phyloP scores from a whole-genome alignment of 1,139 yeast genomes.

The Debaryomyces robertsiae region DNA sequence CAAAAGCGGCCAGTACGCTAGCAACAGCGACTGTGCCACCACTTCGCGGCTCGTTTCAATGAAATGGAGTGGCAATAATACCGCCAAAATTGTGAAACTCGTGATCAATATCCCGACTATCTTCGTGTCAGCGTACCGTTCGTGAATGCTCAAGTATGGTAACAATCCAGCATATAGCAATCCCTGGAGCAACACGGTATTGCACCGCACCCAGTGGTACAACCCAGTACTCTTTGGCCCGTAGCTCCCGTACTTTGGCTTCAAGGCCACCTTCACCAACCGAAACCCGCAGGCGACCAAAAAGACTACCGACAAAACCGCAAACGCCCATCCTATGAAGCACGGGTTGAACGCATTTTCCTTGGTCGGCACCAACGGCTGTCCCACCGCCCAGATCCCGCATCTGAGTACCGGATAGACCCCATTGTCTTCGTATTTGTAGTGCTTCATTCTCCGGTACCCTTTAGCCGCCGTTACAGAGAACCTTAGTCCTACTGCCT shows the following conservation, averaged over 20 bases:
- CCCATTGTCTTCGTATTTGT: not conserved
- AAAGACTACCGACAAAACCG: constrained; percentile 8
- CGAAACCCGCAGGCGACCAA: constrained; percentile 3
- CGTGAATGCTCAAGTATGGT: constrained; percentile 24
- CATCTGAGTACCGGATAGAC: constrained; percentile 12
- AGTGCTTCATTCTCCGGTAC: no score
- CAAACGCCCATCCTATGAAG: constrained; percentile 29
- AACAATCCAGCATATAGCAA: constrained; percentile 23
- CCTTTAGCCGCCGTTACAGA: no score
- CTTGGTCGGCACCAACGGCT: constrained; percentile 27
- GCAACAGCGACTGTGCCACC: constrained; percentile 35
- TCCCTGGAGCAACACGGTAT: constrained; percentile 30
- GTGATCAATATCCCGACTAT: constrained; percentile 25
- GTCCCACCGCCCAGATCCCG: constrained; percentile 17
- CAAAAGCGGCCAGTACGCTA: constrained; percentile 47
- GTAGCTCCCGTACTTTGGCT: constrained; percentile 22
- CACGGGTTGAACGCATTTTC: constrained; percentile 63
- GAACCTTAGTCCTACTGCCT: no score
- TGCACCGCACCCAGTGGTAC: constrained; percentile 30
- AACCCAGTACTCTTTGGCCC: constrained; percentile 34
- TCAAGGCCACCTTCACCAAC: constrained; percentile 4
- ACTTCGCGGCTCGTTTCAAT: constrained; percentile 37
- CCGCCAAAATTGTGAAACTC: constrained; percentile 16
- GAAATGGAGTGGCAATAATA: constrained; percentile 44
- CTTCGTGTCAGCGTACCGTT: constrained; percentile 26